phyloP scores from a whole-genome alignment of 2,329 filamentous ascomycete species.

The Calonectria multiphialidica region DNA sequence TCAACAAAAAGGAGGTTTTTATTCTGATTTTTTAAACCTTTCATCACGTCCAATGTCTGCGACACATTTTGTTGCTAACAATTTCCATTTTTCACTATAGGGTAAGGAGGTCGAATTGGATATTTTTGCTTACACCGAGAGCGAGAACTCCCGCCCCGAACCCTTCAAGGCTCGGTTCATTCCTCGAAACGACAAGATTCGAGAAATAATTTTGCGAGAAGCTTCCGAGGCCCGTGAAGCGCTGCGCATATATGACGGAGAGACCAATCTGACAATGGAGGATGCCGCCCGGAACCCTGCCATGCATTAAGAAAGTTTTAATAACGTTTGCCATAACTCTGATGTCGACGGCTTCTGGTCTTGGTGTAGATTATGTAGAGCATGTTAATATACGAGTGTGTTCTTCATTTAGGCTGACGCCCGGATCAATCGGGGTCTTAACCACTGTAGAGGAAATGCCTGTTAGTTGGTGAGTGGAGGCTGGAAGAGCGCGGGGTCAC shows the following conservation, averaged over 20 bases:
- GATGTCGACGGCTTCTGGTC: too few species aligned
- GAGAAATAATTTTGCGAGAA: background rate
- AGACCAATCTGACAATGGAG: background rate
- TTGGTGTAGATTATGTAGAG: too few species aligned
- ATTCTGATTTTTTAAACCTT: too few species aligned
- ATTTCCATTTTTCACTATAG: background rate
- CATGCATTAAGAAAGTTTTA: background rate
- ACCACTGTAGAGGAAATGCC: too few species aligned
- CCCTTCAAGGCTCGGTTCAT: background rate
- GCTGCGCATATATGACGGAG: background rate
- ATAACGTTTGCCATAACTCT: too few species aligned
- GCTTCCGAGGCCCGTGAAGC: background rate
- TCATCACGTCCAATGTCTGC: too few species aligned
- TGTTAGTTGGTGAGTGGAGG: too few species aligned
- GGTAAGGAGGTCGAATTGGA: background rate
- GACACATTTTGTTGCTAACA: background rate
- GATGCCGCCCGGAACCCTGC: background rate
- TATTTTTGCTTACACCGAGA: background rate
- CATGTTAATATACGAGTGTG: too few species aligned
- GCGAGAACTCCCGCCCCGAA: background rate
- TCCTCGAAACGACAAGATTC: background rate
- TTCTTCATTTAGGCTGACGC: too few species aligned
- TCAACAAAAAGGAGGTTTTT: too few species aligned
- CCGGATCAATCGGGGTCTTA: too few species aligned
- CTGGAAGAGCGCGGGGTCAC: background rate